These are phyloP conservation scores for Aureobasidium sp. DNA, from an alignment of 2,329 filamentous ascomycete genomes.

Conservation along the genomic window DNA sequence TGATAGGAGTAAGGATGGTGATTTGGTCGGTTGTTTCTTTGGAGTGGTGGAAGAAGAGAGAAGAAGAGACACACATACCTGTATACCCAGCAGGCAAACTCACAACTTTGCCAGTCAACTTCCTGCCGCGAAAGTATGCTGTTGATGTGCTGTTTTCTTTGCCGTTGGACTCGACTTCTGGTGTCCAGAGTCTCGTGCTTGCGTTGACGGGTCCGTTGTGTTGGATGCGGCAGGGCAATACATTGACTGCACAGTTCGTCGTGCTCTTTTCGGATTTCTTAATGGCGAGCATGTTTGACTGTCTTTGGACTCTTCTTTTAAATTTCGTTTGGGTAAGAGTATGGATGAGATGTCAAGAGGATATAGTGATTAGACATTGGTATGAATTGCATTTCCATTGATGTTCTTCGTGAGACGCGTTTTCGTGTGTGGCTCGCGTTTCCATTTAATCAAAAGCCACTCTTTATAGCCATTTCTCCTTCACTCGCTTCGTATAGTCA, in stretches of 20 bases:
- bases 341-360: not conserved
- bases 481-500: not conserved
- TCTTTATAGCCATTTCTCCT: not conserved
- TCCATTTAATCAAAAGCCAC: not conserved
- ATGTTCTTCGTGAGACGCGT: not conserved
- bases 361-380: not conserved
- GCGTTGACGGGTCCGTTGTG: slow-evolving; percentile 66
- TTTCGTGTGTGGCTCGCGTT: slow-evolving; percentile 3
- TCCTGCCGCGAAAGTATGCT: slow-evolving; percentile 73
- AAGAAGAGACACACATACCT: slow-evolving; percentile 31
- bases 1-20: not conserved
- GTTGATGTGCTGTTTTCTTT: slow-evolving; percentile 36
- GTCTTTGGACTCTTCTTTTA: not conserved
- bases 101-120: slow-evolving; percentile 61
- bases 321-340: not conserved
- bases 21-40: too few relatives aligned
- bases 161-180: slow-evolving; percentile 26
- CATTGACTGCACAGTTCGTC: slow-evolving; percentile 50
- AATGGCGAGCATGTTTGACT: slow-evolving; percentile 36
- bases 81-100: slow-evolving; percentile 65
- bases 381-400: not conserved
- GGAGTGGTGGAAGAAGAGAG: not conserved
- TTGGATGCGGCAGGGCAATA: slow-evolving; percentile 74
- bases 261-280: slow-evolving; percentile 24
- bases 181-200: slow-evolving; percentile 63